Conservation (phyloP, 2,329 filamentous ascomycete genomes). For the Trichoderma sp. region DNA sequence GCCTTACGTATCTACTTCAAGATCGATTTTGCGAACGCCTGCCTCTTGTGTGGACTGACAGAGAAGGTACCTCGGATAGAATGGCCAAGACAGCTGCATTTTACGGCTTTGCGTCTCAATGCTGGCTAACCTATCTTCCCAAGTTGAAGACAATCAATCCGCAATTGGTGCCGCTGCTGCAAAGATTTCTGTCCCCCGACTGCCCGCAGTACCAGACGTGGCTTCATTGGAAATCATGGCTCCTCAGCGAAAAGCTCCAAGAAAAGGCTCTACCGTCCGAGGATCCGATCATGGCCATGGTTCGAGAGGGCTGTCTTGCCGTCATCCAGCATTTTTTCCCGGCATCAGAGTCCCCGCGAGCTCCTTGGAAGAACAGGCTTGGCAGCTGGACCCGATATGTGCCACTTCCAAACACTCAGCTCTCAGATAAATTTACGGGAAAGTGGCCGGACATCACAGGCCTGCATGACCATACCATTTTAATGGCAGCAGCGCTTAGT, state of each 20-base stretch:
- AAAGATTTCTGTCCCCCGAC: slow-evolving; percentile 18
- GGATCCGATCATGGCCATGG: slow-evolving; percentile 8
- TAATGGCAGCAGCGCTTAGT: slow-evolving; percentile 26
- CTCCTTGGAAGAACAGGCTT: not conserved
- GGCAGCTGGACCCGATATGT: not conserved
- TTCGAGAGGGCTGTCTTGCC: slow-evolving; percentile 17
- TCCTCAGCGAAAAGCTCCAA: not conserved
- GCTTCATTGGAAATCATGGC: slow-evolving; percentile 18
- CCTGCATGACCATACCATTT: slow-evolving; percentile 1
- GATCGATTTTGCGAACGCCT: slow-evolving; percentile 1
- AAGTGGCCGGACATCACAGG: slow-evolving; percentile 3
- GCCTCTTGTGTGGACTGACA: slow-evolving; percentile 5
- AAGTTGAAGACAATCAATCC: slow-evolving; percentile 15
- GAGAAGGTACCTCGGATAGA: not conserved
- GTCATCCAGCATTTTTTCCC: slow-evolving; percentile 16
- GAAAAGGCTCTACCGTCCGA: not conserved
- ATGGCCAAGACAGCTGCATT: slow-evolving; percentile 18
- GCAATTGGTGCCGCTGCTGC: slow-evolving; percentile 20
- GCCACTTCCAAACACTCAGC: not conserved
- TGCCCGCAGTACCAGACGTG: slow-evolving; percentile 26
- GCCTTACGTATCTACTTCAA: slow-evolving; percentile 27
- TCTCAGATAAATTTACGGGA: not conserved
- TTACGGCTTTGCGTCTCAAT: slow-evolving; percentile 25
- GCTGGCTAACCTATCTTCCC: slow-evolving; percentile 23
- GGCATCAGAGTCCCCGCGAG: not conserved